Conservation (phyloP, 1,284 basidiomycete genomes). For the Lignosus rhinocerotis region DNA sequence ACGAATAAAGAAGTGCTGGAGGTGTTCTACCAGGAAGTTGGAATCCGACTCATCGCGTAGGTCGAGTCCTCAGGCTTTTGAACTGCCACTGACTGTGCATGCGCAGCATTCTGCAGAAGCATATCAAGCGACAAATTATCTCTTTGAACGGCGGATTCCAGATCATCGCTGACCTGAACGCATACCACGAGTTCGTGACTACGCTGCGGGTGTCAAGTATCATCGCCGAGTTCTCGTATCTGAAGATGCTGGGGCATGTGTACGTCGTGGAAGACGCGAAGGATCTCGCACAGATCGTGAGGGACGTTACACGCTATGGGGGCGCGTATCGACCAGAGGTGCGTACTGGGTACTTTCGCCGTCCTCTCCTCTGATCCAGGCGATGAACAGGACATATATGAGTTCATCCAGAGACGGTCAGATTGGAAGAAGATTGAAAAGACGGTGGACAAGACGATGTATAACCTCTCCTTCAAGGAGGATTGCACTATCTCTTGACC, state of each 20-base stretch:
- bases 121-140: slow-evolving; percentile 96
- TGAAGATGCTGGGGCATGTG: slow-evolving; percentile 96
- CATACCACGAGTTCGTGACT: slow-evolving; percentile 86
- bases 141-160: slow-evolving; percentile 93
- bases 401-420: slow-evolving; percentile 88
- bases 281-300: slow-evolving; percentile 91
- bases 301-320: slow-evolving; percentile 92
- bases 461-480: slow-evolving; percentile 89
- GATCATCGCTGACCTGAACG: slow-evolving; percentile 94
- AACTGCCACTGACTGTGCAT: neutral
- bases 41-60: slow-evolving; percentile 87
- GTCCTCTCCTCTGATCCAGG: neutral
- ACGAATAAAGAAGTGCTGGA: slow-evolving; percentile 96
- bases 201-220: slow-evolving; percentile 73
- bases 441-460: slow-evolving; percentile 93
- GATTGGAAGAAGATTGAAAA: slow-evolving; percentile 99
- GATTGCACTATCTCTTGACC: slow-evolving; percentile 68
- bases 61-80: slow-evolving; percentile 20
- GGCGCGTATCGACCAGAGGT: slow-evolving; percentile 90
- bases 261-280: slow-evolving; percentile 92
- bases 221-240: slow-evolving; percentile 84
- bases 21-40: slow-evolving; percentile 97
- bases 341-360: slow-evolving; percentile 33
- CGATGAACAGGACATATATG: slow-evolving; percentile 77
- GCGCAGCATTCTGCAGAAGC: slow-evolving; percentile 87